Conservation (phyloP, 1,284 basidiomycete genomes). For the Pseudozyma pruni region DNA sequence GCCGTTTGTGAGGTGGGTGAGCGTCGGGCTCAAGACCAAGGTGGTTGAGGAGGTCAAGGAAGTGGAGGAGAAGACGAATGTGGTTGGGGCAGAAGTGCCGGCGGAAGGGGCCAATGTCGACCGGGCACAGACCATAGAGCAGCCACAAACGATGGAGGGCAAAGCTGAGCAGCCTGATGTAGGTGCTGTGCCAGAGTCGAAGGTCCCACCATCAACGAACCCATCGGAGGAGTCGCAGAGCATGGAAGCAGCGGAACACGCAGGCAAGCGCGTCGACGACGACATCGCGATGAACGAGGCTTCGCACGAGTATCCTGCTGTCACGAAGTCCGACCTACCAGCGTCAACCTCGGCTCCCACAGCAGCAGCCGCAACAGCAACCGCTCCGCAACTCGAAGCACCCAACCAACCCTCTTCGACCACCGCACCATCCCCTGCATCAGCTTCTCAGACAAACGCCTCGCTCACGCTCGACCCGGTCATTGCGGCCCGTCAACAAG, state of each 20-base stretch:
- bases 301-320: no score
- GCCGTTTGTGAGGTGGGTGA: constrained; percentile 79
- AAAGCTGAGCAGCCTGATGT: not conserved
- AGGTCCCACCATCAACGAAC: no score
- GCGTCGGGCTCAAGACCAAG: constrained; percentile 68
- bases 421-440: not conserved
- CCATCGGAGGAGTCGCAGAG: not conserved
- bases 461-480: constrained; percentile 44
- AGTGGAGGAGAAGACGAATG: not conserved
- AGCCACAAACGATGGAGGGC: no score
- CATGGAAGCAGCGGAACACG: not conserved
- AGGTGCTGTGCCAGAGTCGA: no score
- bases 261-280: not conserved
- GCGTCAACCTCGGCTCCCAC: not conserved
- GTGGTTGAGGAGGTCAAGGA: constrained; percentile 21
- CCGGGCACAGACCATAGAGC: no score
- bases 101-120: not conserved
- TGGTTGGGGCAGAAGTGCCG: not conserved
- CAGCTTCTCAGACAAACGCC: not conserved
- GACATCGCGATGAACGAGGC: no score
- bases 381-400: not conserved
- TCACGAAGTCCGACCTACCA: not conserved
- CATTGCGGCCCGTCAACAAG: constrained; percentile 31
- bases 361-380: not conserved
- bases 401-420: not conserved